These are phyloP conservation scores for Acarospora socialis DNA, from an alignment of 2,329 filamentous ascomycete species.

Conservation along the genomic window DNA sequence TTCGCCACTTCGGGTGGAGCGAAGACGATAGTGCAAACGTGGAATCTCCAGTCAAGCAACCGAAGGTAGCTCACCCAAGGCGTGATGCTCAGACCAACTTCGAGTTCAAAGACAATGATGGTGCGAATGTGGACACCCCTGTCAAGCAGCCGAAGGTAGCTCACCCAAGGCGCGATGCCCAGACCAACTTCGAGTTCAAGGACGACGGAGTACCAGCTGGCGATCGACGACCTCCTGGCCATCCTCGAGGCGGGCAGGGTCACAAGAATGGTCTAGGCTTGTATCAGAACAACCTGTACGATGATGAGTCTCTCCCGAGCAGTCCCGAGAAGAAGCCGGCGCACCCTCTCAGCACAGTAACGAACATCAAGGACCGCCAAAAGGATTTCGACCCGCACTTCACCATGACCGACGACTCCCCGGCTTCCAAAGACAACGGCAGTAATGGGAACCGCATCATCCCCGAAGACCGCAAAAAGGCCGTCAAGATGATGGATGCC, in stretches of 20 bases:
- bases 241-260: constrained; percentile 37
- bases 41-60: constrained; percentile 44
- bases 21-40: constrained; percentile 42
- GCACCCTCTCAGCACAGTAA: constrained; percentile 48
- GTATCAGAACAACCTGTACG: constrained; percentile 64
- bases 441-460: constrained; percentile 31
- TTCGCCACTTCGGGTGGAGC: constrained; percentile 63
- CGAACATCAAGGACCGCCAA: constrained; percentile 56
- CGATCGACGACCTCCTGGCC: constrained; percentile 31
- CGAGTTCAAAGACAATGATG: constrained; percentile 59
- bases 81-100: constrained; percentile 78
- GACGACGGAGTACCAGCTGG: constrained; percentile 54
- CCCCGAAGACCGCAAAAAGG: constrained; percentile 50
- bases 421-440: constrained; percentile 30
- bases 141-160: constrained; percentile 43
- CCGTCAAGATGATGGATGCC: constrained; percentile 58
- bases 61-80: constrained; percentile 51
- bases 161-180: constrained; percentile 63
- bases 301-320: constrained; percentile 35
- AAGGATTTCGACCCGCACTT: constrained; percentile 72
- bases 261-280: constrained; percentile 56
- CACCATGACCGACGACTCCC: constrained; percentile 55
- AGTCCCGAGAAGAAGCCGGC: constrained; percentile 17
- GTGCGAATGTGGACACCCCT: constrained; percentile 36
- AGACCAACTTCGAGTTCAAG: constrained; percentile 69